Percentiles rank a stretch among this genome's conserved stretches.
phyloP scores from a whole-genome alignment of 2,329 filamentous ascomycete species.

The Sordariomycetes sp. region DNA sequence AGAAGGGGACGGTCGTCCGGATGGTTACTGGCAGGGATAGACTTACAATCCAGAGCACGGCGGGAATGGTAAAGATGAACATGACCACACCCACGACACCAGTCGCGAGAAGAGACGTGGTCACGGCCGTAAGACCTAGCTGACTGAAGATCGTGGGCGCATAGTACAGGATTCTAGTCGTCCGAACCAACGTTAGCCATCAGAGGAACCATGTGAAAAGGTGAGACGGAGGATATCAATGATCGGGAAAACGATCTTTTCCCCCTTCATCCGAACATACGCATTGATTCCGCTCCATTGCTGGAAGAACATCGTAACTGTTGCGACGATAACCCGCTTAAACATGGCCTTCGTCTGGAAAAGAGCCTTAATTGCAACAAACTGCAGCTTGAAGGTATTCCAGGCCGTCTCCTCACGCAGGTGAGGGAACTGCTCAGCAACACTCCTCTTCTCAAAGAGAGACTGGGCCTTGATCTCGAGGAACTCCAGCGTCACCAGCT shows the following conservation, averaged over 20 bases:
- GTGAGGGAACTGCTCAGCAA: constrained; percentile 57
- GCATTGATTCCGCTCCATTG: constrained; percentile 11
- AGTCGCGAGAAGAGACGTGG: constrained; percentile 52
- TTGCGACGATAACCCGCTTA: constrained; percentile 52
- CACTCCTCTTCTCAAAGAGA: constrained; percentile 63
- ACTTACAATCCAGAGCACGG: constrained; percentile 46
- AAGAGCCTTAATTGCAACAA: constrained; percentile 53
- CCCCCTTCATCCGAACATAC: neutral
- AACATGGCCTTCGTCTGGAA: constrained; percentile 59
- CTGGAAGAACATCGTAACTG: constrained; percentile 52
- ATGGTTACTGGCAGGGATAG: neutral
- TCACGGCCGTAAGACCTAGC: constrained; percentile 44
- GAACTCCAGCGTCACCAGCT: constrained; percentile 64
- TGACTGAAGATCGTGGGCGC: constrained; percentile 59
- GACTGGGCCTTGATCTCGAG: constrained; percentile 76
- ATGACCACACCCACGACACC: constrained; percentile 63
- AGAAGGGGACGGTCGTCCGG: neutral
- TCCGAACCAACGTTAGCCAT: constrained; percentile 21
- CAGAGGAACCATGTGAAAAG: neutral
- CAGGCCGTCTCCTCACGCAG: constrained; percentile 46
- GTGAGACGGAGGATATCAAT: neutral
- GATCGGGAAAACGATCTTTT: too few relatives aligned
- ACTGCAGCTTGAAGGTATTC: constrained; percentile 60
- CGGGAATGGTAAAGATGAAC: constrained; percentile 57
- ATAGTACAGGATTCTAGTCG: constrained; percentile 55